Evolutionary conservation across 1,284 basidiomycete species (phyloP).

Genomic region (Blastosporella zonata): DNA sequence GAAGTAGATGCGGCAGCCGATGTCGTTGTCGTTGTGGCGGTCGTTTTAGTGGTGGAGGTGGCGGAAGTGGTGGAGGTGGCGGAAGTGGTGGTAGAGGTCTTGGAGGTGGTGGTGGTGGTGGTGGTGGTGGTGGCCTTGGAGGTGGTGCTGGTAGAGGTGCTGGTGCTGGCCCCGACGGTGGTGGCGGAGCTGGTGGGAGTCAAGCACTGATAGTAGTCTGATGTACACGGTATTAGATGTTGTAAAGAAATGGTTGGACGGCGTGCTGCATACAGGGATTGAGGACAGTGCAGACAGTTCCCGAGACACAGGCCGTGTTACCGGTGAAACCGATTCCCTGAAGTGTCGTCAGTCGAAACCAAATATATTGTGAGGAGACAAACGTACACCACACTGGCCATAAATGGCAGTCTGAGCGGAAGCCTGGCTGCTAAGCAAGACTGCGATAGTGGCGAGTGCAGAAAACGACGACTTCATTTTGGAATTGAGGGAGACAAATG

Average conservation of each 20-base stretch:
- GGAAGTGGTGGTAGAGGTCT: conserved; percentile 2
- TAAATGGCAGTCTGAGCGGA: conserved; percentile 33
- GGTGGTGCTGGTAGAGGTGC: conserved; percentile 10
- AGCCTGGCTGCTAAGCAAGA: conserved; percentile 29
- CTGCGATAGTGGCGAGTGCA: conserved; percentile 31
- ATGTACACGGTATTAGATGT: background rate
- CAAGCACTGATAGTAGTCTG: conserved; percentile 41
- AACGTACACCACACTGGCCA: conserved; percentile 41
- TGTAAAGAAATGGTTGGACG: background rate
- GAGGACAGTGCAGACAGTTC: conserved; percentile 30
- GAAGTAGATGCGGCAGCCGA: conserved; percentile 20
- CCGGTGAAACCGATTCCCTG: conserved; percentile 37
- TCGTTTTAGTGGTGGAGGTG: conserved; percentile 21
- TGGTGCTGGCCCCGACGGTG: conserved; percentile 20
- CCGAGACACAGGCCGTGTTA: conserved; percentile 31
- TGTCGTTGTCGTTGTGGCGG: conserved; percentile 8
- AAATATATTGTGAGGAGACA: background rate
- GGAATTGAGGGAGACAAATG: background rate
- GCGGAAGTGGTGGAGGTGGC: conserved; percentile 8
- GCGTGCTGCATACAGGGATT: conserved; percentile 33
- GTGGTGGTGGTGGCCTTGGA: conserved; percentile 19
- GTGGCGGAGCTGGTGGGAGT: conserved; percentile 18
- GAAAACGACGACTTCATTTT: conserved; percentile 30
- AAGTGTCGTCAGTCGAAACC: background rate
- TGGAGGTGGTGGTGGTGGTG: conserved; percentile 19